Evolutionary conservation across 1,284 basidiomycete species (phyloP).

Genomic region (Rhodofomes roseus): DNA sequence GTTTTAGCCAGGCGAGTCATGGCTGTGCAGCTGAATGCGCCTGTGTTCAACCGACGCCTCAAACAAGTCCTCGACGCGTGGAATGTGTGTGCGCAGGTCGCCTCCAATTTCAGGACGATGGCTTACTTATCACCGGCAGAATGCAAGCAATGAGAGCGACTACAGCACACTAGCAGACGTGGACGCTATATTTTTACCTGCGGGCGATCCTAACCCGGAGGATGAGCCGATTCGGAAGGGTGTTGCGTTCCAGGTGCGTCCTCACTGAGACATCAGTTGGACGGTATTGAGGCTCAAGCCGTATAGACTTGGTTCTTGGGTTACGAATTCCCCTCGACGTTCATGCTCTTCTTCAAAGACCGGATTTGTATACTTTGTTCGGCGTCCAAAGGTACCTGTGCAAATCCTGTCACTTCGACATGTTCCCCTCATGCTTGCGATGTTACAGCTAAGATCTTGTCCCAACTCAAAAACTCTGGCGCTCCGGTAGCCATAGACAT

Average conservation of each 20-base stretch:
- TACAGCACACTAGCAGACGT: conserved; percentile 61
- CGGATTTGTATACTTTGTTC: conserved; percentile 84
- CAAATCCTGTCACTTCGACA: neutral
- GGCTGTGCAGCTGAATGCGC: conserved; percentile 45
- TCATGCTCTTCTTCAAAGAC: conserved; percentile 79
- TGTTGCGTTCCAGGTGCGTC: conserved; percentile 82
- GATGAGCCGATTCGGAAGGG: conserved; percentile 84
- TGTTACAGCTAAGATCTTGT: conserved; percentile 64
- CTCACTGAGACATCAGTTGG: neutral
- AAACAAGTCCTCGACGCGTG: conserved; percentile 68
- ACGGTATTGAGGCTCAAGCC: neutral
- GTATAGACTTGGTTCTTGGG: conserved; percentile 89
- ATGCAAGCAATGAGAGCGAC: conserved; percentile 65
- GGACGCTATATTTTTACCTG: conserved; percentile 72
- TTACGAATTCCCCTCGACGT: conserved; percentile 94
- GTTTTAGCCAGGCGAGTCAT: conserved; percentile 35
- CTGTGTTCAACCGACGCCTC: conserved; percentile 63
- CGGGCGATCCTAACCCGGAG: conserved; percentile 83
- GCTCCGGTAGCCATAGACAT: conserved; percentile 61
- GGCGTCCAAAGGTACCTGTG: conserved; percentile 74
- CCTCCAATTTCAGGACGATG: neutral
- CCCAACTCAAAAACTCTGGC: conserved; percentile 59
- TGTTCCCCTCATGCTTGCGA: conserved; percentile 16
- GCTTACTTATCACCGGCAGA: conserved; percentile 31
- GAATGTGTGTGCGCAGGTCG: conserved; percentile 54